Percentiles rank a stretch among this genome's conserved stretches.
Evolutionary conservation across 148 eudicot species (phyloP).

Genomic region (Vaccinium macrocarpon): DNA sequence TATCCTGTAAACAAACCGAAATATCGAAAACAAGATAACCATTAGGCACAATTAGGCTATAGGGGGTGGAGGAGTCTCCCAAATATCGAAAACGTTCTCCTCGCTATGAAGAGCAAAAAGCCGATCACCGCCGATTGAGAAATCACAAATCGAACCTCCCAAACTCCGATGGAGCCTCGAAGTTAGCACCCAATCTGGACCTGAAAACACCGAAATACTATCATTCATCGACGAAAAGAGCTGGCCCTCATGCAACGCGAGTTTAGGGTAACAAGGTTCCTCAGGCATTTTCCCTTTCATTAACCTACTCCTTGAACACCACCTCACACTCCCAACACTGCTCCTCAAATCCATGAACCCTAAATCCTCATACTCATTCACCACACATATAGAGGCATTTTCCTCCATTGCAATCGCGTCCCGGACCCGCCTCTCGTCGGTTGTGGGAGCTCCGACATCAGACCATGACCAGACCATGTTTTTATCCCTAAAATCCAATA

Average conservation of each 20-base stretch:
- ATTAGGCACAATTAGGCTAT: conserved; percentile 15
- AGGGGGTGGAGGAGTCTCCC: conserved; percentile 75
- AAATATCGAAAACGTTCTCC: conserved; percentile 83
- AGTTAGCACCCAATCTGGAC: conserved; percentile 85
- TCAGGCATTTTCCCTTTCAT: conserved; percentile 64
- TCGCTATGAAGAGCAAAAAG: conserved; percentile 87
- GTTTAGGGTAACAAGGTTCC: conserved; percentile 84
- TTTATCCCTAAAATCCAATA: conserved; percentile 70
- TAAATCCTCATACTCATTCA: conserved; percentile 80
- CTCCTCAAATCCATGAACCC: conserved; percentile 87
- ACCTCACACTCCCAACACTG: conserved; percentile 47
- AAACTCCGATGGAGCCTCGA: conserved; percentile 60
- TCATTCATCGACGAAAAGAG: conserved; percentile 83
- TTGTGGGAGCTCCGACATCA: conserved; percentile 43
- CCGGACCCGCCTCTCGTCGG: conserved; percentile 65
- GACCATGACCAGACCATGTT: conserved; percentile 87
- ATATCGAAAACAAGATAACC: neutral
- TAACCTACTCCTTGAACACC: conserved; percentile 76
- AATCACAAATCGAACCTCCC: conserved; percentile 89
- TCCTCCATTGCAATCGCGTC: conserved; percentile 87
- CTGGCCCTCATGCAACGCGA: conserved; percentile 69
- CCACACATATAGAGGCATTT: conserved; percentile 61
- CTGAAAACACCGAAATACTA: conserved; percentile 70
- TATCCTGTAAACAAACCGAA: no score
- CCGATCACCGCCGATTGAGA: conserved; percentile 82